Percentiles rank a stretch among this genome's conserved stretches.
These are phyloP conservation scores for Ramularia endophylla DNA, from an alignment of 2,329 filamentous ascomycete species.

Conservation along the genomic window DNA sequence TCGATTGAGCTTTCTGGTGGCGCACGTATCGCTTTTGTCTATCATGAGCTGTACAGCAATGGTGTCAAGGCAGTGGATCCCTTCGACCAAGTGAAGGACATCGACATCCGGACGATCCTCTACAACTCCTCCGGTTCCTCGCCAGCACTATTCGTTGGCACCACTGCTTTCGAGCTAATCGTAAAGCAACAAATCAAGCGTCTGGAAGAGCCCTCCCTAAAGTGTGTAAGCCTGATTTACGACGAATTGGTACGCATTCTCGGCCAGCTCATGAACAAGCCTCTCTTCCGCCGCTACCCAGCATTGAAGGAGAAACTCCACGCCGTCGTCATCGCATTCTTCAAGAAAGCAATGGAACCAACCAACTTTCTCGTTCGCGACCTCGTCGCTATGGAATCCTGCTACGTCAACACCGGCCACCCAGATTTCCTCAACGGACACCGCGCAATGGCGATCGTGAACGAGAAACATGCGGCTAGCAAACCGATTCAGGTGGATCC, in stretches of 20 bases:
- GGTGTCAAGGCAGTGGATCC: conserved; percentile 97
- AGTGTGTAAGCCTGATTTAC: conserved; percentile 95
- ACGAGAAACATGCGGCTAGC: conserved; percentile 74
- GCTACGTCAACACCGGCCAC: conserved; percentile 98
- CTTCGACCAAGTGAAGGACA: conserved; percentile 95
- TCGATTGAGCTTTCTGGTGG: conserved; percentile 92
- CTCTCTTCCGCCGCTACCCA: conserved; percentile 90
- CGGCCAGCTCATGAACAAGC: conserved; percentile 79
- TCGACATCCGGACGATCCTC: conserved; percentile 92
- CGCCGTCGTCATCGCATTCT: conserved; percentile 83
- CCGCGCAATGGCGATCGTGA: conserved; percentile 95
- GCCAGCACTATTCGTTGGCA: conserved; percentile 92
- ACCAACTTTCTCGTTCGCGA: conserved; percentile 96
- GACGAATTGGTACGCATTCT: conserved; percentile 96
- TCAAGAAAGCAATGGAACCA: conserved; percentile 97
- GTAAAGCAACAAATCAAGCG: conserved; percentile 99
- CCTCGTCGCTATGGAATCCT: conserved; percentile 89
- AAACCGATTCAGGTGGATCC: conserved; percentile 95
- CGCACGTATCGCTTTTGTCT: conserved; percentile 97
- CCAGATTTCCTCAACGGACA: conserved; percentile 97
- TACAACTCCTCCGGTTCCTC: conserved; percentile 99
- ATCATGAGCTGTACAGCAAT: conserved; percentile 97
- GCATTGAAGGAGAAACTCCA: conserved; percentile 95
- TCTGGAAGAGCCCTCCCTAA: conserved; percentile 90
- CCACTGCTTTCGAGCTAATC: conserved; percentile 96